Evolutionary conservation across 306 rosid species (phyloP).

Genomic region (Vigna nakashimae): DNA sequence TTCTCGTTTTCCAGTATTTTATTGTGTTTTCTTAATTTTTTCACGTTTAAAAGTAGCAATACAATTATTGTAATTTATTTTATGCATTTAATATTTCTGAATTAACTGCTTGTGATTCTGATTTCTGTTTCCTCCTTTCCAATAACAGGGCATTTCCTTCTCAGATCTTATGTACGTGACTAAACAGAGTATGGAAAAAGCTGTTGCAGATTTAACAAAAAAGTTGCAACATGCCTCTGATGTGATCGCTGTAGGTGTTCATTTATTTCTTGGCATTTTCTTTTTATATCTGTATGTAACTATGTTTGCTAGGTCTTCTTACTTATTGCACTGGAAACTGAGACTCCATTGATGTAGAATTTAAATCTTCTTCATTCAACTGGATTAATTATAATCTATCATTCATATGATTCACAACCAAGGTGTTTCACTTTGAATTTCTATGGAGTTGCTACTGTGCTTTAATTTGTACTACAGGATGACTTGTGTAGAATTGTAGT

Average conservation of each 20-base stretch:
- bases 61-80: slow-evolving; percentile 29
- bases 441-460: background rate
- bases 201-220: slow-evolving; percentile 84
- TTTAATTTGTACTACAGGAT: background rate
- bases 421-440: slow-evolving; percentile 19
- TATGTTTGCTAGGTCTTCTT: slow-evolving; percentile 24
- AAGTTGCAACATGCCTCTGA: slow-evolving; percentile 86
- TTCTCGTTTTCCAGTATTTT: slow-evolving; percentile 16
- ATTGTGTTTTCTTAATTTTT: slow-evolving; percentile 31
- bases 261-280: slow-evolving; percentile 23
- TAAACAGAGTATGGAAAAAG: slow-evolving; percentile 81
- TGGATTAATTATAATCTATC: slow-evolving; percentile 17
- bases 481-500: slow-evolving; percentile 21
- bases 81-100: slow-evolving; percentile 25
- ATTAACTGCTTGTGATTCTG: slow-evolving; percentile 11
- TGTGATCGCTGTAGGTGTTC: slow-evolving; percentile 80
- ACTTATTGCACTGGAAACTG: slow-evolving; percentile 11
- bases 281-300: slow-evolving; percentile 1
- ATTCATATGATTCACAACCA: slow-evolving; percentile 1
- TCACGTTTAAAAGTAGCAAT: background rate
- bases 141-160: slow-evolving; percentile 79
- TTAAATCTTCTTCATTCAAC: slow-evolving; percentile 1
- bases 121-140: slow-evolving; percentile 21
- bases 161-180: slow-evolving; percentile 97
- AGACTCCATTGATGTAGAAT: slow-evolving; percentile 1